These are phyloP conservation scores for Penicillium arizonense DNA, from an alignment of 495 filamentous ascomycete species.

Conservation along the genomic window DNA sequence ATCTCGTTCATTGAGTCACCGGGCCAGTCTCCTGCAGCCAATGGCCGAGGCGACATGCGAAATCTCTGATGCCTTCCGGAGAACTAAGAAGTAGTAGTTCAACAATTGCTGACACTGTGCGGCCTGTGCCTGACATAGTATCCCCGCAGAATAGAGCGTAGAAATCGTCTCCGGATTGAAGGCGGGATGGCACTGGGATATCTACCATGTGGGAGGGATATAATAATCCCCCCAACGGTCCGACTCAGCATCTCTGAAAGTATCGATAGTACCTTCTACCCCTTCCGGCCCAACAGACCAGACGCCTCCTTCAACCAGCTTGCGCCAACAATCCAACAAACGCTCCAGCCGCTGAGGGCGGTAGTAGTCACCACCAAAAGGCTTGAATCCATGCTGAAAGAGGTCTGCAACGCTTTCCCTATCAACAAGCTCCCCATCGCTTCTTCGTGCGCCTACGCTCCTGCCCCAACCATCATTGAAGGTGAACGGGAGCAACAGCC, in stretches of 20 bases:
- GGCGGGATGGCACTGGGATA: conserved; percentile 9
- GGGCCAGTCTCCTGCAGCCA: too few relatives aligned
- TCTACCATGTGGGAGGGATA: conserved; percentile 13
- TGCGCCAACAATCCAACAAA: conserved; percentile 16
- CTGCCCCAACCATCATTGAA: conserved; percentile 9
- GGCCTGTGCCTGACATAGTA: too few relatives aligned
- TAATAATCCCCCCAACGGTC: conserved; percentile 15
- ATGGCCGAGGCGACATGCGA: too few relatives aligned
- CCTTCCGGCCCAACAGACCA: conserved; percentile 16
- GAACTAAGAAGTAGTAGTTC: too few relatives aligned
- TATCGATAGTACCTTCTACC: conserved; percentile 17
- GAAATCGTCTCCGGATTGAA: background rate
- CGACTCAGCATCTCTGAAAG: conserved; percentile 15
- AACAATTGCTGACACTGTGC: too few relatives aligned
- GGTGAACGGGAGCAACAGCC: conserved; percentile 17
- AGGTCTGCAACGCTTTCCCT: conserved; percentile 10
- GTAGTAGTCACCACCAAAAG: conserved; percentile 17
- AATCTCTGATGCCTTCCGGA: too few relatives aligned
- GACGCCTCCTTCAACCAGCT: conserved; percentile 15
- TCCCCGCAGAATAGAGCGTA: too few relatives aligned
- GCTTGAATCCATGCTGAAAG: conserved; percentile 18
- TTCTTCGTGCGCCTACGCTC: conserved; percentile 13
- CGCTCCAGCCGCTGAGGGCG: conserved; percentile 15
- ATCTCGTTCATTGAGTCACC: too few relatives aligned
- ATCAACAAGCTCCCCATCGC: conserved; percentile 13